phyloP scores from a whole-genome alignment of 495 filamentous ascomycete species.

The Stereocaulon alpinum region DNA sequence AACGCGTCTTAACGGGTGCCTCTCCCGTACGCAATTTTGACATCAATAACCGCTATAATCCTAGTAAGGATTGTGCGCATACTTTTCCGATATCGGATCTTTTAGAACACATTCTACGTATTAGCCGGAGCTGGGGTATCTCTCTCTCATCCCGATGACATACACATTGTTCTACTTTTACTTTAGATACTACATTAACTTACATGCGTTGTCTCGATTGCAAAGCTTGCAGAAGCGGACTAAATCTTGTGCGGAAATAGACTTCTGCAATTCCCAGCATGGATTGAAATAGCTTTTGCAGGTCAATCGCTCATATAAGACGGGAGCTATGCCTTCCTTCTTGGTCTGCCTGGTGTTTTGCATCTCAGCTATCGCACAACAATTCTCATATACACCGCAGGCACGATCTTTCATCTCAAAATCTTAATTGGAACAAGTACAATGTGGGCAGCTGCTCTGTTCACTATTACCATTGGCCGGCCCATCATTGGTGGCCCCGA shows the following conservation, averaged over 20 bases:
- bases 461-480: neutral
- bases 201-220: neutral
- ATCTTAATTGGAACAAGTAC: neutral
- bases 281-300: neutral
- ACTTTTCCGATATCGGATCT: neutral
- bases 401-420: neutral
- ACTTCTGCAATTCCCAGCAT: neutral
- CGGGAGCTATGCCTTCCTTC: neutral
- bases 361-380: neutral
- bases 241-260: neutral
- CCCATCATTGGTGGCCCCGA: neutral
- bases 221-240: neutral
- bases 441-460: neutral
- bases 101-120: slow-evolving; percentile 2
- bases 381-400: neutral
- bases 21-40: neutral
- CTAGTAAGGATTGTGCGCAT: neutral
- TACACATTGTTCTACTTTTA: neutral
- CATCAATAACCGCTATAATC: neutral
- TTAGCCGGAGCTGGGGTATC: neutral
- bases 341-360: neutral
- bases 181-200: neutral
- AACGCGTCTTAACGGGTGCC: slow-evolving; percentile 1
- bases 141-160: neutral
- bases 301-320: slow-evolving; percentile 2